These are phyloP conservation scores for Venustampulla echinocandica DNA, from an alignment of 495 filamentous ascomycete species.

Conservation along the genomic window DNA sequence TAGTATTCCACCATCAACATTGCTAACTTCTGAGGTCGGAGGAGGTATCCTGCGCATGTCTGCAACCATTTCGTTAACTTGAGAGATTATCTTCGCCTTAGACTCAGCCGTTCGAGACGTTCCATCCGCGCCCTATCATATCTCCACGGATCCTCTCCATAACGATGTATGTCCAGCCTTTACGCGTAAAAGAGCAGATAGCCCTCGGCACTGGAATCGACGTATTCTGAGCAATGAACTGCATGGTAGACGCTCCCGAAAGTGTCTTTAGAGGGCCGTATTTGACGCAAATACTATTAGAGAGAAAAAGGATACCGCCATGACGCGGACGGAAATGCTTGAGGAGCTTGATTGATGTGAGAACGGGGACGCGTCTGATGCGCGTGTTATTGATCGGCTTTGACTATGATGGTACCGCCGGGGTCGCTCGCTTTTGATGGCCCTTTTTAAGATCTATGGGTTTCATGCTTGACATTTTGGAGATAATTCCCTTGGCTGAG, in stretches of 20 bases:
- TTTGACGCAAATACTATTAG: slow-evolving; percentile 27
- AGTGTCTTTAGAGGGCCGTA: slow-evolving; percentile 29
- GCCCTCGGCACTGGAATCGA: slow-evolving; percentile 44
- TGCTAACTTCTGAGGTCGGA: slow-evolving; percentile 26
- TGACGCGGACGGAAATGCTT: slow-evolving; percentile 4
- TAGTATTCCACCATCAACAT: slow-evolving; percentile 34
- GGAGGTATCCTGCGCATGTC: slow-evolving; percentile 35
- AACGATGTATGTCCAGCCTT: slow-evolving; percentile 37
- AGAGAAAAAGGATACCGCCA: slow-evolving; percentile 3
- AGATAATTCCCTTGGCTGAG: too few species aligned
- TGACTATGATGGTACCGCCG: slow-evolving; percentile 3
- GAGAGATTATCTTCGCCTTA: slow-evolving; percentile 34
- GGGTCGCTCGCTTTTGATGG: too few species aligned
- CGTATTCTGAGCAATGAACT: slow-evolving; percentile 37
- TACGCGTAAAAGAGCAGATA: slow-evolving; percentile 37
- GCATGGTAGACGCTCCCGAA: slow-evolving; percentile 40
- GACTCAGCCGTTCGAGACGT: slow-evolving; percentile 28
- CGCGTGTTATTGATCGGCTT: slow-evolving; percentile 5
- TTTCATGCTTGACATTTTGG: too few species aligned
- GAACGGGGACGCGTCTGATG: slow-evolving; percentile 4
- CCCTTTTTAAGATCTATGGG: too few species aligned
- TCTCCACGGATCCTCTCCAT: slow-evolving; percentile 45
- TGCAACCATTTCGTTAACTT: slow-evolving; percentile 32
- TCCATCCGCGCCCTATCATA: slow-evolving; percentile 28
- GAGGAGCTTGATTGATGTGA: slow-evolving; percentile 7